A percentile compares a stretch with the other conserved stretches of the same genome.
phyloP scores from a whole-genome alignment of 2,329 filamentous ascomycete species.

The Colletotrichum agaves region DNA sequence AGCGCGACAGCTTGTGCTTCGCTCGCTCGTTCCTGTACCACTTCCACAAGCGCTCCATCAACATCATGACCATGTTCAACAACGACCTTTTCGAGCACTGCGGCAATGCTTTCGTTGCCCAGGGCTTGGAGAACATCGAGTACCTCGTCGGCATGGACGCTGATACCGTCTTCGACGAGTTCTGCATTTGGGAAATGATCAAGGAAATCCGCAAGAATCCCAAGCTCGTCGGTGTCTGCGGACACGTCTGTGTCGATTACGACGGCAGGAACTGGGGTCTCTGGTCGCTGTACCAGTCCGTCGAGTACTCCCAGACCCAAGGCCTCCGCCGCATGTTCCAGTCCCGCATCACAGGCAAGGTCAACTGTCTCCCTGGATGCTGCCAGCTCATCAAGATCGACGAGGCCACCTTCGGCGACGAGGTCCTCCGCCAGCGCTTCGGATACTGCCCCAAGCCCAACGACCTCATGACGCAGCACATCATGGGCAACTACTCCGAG shows the following conservation, averaged over 20 bases:
- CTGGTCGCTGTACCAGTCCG: constrained; percentile 59
- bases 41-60: constrained; percentile 55
- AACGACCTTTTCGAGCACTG: constrained; percentile 55
- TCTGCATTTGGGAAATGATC: constrained; percentile 57
- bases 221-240: constrained; percentile 58
- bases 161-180: constrained; percentile 57
- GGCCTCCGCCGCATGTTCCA: constrained; percentile 60
- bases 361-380: constrained; percentile 60
- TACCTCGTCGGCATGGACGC: constrained; percentile 60
- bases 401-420: constrained; percentile 59
- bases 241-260: constrained; percentile 60
- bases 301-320: constrained; percentile 60
- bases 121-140: constrained; percentile 53
- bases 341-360: constrained; percentile 59
- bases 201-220: constrained; percentile 54
- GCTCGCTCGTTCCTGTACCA: constrained; percentile 60
- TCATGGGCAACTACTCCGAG: constrained; percentile 61
- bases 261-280: constrained; percentile 52
- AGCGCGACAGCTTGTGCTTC: constrained; percentile 61
- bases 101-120: constrained; percentile 50
- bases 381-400: constrained; percentile 62
- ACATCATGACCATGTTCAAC: constrained; percentile 58
- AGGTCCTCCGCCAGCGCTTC: constrained; percentile 57
- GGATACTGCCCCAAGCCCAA: constrained; percentile 61
- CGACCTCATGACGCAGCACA: constrained; percentile 59